Conservation (phyloP, 495 filamentous ascomycete species). For the Penicillium canariense region DNA sequence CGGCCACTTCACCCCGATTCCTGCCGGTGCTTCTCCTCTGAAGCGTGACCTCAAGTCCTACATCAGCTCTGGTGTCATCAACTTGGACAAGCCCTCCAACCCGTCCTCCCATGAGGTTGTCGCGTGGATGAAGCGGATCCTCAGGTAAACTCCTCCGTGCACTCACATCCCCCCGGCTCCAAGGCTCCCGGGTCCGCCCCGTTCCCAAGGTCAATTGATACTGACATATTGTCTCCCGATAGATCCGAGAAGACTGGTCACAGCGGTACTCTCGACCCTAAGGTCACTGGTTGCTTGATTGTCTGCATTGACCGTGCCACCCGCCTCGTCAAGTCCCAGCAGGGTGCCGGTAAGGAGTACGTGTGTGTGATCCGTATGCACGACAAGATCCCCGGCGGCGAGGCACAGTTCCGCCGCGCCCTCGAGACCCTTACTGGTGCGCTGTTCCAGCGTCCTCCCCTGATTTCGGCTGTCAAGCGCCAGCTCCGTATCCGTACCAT, state of each 20-base stretch:
- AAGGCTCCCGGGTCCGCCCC: no score
- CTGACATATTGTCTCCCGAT: conserved; percentile 18
- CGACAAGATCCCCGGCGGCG: conserved; percentile 85
- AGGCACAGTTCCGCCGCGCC: conserved; percentile 83
- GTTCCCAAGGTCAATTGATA: conserved; percentile 4
- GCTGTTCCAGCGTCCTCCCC: conserved; percentile 92
- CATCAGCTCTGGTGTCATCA: conserved; percentile 94
- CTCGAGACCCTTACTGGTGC: conserved; percentile 94
- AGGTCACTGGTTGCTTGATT: conserved; percentile 91
- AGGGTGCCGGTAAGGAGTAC: conserved; percentile 91
- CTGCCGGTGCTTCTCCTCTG: conserved; percentile 77
- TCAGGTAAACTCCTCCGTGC: conserved; percentile 58
- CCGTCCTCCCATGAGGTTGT: conserved; percentile 98
- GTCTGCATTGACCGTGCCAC: conserved; percentile 95
- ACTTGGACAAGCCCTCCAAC: conserved; percentile 97
- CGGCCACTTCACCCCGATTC: conserved; percentile 91
- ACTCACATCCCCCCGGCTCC: no score
- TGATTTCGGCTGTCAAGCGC: conserved; percentile 98
- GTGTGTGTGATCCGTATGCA: conserved; percentile 88
- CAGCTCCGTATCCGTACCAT: conserved; percentile 96
- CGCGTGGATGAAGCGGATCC: conserved; percentile 95
- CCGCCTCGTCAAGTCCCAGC: conserved; percentile 95
- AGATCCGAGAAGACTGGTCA: conserved; percentile 97
- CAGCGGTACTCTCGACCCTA: conserved; percentile 94
- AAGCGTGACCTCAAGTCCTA: conserved; percentile 94